Base-by-base conservation (phyloP, 2,329 filamentous ascomycete species). In the Whalleya microplaca region DNA sequence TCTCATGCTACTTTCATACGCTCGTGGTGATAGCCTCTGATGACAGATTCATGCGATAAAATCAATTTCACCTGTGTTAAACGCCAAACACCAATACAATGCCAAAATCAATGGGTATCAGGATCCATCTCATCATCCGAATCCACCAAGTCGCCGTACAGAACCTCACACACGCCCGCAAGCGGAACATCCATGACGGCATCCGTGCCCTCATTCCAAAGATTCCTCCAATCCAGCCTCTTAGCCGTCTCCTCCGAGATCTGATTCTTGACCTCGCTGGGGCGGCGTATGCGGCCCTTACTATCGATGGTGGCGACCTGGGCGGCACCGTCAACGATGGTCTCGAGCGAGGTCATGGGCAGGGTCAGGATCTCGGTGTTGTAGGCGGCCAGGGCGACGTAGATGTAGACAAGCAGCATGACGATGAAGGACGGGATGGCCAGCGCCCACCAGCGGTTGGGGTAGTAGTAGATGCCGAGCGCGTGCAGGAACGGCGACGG, bases 101-200 rank as follows among this genome's bases (percentile, higher is more conserved):
- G 19, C 27, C 32, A 21, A 41, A 51, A 42, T 59, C 52, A 59
- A 47, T 51, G 48, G 40, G 40, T 53, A 55, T 61, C 52, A 50
- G 48, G 45, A 12, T 63, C 58, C 32, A 40, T 20, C 14, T 64
- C 62, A 37, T 63, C 61, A 9, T 65, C 66, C 40, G 61, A 63
- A 50, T 64, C 58, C 7, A 37, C 49, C 47, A 62, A 47, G 49
- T 84, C 83, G 0, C 92, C 93, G 73, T 98, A 99, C 20, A 99
- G 72, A 32, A 99, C 87, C 77, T 99, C 93, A 70, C 94, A 98
- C 1, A 98, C 94, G 0, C 94, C 95, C 9, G 92, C 93, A 63
- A 98, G 84, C 7, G 95, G 95, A 47, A 99, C 88, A 76, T 99
- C 95, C 90, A 99, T 90, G 7, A 98, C 95, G 1, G 92, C 95